A percentile compares a stretch with the other conserved stretches of the same genome.
phyloP scores from a whole-genome alignment of 2,329 filamentous ascomycete genomes.

The Fusarium domesticum region DNA sequence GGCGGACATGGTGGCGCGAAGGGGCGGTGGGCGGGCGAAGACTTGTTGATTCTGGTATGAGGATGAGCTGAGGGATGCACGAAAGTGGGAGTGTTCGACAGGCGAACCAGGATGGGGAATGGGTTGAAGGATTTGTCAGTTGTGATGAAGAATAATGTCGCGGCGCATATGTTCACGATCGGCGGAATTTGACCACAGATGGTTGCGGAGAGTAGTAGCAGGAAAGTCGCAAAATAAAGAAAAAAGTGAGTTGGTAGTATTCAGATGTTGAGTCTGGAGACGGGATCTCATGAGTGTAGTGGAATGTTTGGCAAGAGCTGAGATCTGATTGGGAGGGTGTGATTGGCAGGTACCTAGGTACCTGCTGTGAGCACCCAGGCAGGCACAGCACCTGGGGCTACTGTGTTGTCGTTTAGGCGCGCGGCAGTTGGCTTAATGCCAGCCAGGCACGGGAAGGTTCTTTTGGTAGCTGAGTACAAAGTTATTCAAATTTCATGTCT shows the following conservation, averaged over 20 bases:
- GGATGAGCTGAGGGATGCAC: conserved; percentile 24
- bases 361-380: no score
- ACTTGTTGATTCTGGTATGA: conserved; percentile 17
- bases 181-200: no score
- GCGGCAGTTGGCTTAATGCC: conserved; percentile 16
- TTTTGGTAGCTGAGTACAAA: background rate
- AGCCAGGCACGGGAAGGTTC: background rate
- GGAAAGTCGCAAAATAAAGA: no score
- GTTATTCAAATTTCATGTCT: background rate
- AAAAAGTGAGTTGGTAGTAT: no score
- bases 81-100: conserved; percentile 14
- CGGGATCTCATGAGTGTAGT: conserved; percentile 10
- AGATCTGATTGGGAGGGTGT: conserved; percentile 4
- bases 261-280: background rate
- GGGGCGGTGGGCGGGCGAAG: no score
- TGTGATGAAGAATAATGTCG: conserved; percentile 1
- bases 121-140: conserved; percentile 2
- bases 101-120: conserved; percentile 11
- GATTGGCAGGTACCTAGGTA: conserved; percentile 9
- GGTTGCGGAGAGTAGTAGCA: no score
- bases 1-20: conserved; percentile 61
- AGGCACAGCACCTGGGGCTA: background rate
- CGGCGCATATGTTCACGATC: no score
- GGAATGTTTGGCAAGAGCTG: conserved; percentile 11
- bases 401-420: conserved; percentile 13